Percentiles rank a stretch among this genome's conserved stretches.
Conservation (phyloP, 2,329 filamentous ascomycete species). For the Xylariaceae sp. region DNA sequence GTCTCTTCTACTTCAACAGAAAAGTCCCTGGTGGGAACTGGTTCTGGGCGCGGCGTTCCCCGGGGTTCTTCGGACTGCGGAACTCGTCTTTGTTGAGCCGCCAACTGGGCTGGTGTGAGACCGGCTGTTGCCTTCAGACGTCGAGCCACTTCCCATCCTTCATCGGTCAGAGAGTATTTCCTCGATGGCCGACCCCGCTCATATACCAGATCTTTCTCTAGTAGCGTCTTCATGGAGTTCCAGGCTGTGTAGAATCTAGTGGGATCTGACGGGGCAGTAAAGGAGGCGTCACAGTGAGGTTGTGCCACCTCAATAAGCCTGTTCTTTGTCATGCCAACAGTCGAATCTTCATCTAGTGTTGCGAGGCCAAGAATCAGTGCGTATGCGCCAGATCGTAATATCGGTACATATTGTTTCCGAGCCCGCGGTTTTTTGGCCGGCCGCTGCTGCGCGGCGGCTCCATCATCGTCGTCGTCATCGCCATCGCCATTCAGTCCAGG, state of each 20-base stretch:
- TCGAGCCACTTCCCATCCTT: conserved; percentile 69
- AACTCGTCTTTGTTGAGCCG: conserved; percentile 14
- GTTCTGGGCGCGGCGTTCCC: conserved; percentile 10
- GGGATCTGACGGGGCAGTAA: conserved; percentile 60
- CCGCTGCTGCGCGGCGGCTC: conserved; percentile 21
- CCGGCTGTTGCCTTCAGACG: conserved; percentile 50
- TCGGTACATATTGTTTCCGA: conserved; percentile 64
- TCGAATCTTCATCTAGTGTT: conserved; percentile 48
- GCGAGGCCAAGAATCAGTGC: conserved; percentile 64
- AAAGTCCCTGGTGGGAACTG: conserved; percentile 14
- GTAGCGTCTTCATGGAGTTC: conserved; percentile 74
- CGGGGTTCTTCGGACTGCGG: conserved; percentile 8
- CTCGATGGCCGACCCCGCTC: conserved; percentile 63
- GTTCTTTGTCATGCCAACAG: conserved; percentile 58
- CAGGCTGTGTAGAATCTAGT: conserved; percentile 73
- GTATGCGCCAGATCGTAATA: conserved; percentile 67
- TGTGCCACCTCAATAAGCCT: conserved; percentile 66
- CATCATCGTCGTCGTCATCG: conserved; percentile 29
- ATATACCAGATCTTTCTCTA: conserved; percentile 68
- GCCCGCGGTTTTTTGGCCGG: conserved; percentile 55
- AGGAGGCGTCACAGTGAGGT: conserved; percentile 66
- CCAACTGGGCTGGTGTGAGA: conserved; percentile 15
- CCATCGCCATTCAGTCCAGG: conserved; percentile 33
- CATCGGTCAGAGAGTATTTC: conserved; percentile 67
- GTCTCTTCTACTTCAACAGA: conserved; percentile 22